These are phyloP conservation scores for Chernovozyma aurita DNA, from an alignment of 1,139 yeast species.

Conservation along the genomic window DNA sequence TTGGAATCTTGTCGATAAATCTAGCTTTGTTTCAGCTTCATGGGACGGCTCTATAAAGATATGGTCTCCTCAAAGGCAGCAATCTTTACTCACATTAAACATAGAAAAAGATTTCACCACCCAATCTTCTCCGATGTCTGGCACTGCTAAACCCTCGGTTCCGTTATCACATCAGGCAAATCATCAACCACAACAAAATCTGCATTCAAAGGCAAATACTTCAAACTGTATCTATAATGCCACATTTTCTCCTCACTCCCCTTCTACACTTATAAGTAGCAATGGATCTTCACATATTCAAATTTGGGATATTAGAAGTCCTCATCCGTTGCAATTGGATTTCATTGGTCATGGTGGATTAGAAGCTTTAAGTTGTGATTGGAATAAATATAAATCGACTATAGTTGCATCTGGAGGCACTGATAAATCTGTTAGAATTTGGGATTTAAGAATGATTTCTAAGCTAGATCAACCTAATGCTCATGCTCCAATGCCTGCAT, in stretches of 20 bases:
- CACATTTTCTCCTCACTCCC: slow-evolving; percentile 80
- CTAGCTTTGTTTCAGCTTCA: slow-evolving; percentile 67
- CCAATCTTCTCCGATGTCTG: slow-evolving; percentile 18
- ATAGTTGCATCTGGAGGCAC: slow-evolving; percentile 87
- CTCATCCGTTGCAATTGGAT: slow-evolving; percentile 57
- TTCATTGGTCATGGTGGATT: slow-evolving; percentile 74
- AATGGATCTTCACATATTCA: slow-evolving; percentile 78
- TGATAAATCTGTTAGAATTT: slow-evolving; percentile 73
- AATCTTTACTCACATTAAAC: slow-evolving; percentile 56
- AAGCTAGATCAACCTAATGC: slow-evolving; percentile 36
- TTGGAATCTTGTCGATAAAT: slow-evolving; percentile 83
- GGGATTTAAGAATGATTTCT: slow-evolving; percentile 80
- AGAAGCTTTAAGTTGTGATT: slow-evolving; percentile 78
- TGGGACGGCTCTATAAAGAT: slow-evolving; percentile 92
- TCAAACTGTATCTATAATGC: slow-evolving; percentile 72
- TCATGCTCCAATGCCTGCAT: slow-evolving; percentile 35
- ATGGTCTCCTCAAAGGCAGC: slow-evolving; percentile 58
- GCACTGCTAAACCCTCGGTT: slow-evolving; percentile 18
- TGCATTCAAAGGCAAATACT: slow-evolving; percentile 21
- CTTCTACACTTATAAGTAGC: slow-evolving; percentile 65
- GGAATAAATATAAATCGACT: slow-evolving; percentile 82
- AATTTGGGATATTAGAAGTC: slow-evolving; percentile 78
- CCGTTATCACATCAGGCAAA: slow-evolving; percentile 32
- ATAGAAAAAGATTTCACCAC: slow-evolving; percentile 27
- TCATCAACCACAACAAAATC: slow-evolving; percentile 15